A percentile compares a stretch with the other conserved stretches of the same genome.
These are phyloP conservation scores for Quercus ilex DNA, from an alignment of 306 rosid genomes.

Conservation along the genomic window DNA sequence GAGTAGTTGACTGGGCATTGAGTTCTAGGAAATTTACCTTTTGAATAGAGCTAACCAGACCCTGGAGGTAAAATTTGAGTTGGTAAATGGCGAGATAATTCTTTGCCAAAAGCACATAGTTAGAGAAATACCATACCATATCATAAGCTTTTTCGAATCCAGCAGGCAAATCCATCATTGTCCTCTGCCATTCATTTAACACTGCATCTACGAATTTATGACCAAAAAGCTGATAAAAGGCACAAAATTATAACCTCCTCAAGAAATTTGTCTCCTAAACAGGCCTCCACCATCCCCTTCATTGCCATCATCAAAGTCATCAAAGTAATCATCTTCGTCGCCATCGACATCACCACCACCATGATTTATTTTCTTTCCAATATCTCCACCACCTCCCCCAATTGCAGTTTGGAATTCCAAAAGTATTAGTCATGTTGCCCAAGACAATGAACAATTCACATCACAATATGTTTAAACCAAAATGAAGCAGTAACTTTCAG, in stretches of 20 bases:
- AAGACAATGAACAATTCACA: not conserved
- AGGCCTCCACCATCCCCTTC: conserved; percentile 97
- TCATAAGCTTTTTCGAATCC: conserved; percentile 97
- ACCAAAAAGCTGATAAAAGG: conserved; percentile 73
- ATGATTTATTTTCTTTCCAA: conserved; percentile 75
- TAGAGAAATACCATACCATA: conserved; percentile 53
- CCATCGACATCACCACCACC: conserved; percentile 96
- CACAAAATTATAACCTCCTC: conserved; percentile 71
- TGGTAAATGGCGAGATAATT: conserved; percentile 23
- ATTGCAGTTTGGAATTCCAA: conserved; percentile 51
- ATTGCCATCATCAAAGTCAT: conserved; percentile 93
- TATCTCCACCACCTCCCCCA: conserved; percentile 94
- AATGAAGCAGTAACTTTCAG: not conserved
- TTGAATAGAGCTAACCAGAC: conserved; percentile 92
- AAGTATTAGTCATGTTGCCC: not conserved
- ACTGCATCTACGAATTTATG: conserved; percentile 93
- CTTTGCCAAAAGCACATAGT: conserved; percentile 19
- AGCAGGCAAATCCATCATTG: conserved; percentile 95
- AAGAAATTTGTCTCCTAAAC: conserved; percentile 77
- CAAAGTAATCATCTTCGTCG: conserved; percentile 81
- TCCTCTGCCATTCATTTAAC: conserved; percentile 90
- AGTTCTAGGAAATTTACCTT: conserved; percentile 76
- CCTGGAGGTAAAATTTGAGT: conserved; percentile 49
- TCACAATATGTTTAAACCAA: not conserved
- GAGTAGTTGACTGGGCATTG: conserved; percentile 87